These are phyloP conservation scores for Lentinula lateritia DNA, from an alignment of 768 basidiomycete species.

Conservation along the genomic window DNA sequence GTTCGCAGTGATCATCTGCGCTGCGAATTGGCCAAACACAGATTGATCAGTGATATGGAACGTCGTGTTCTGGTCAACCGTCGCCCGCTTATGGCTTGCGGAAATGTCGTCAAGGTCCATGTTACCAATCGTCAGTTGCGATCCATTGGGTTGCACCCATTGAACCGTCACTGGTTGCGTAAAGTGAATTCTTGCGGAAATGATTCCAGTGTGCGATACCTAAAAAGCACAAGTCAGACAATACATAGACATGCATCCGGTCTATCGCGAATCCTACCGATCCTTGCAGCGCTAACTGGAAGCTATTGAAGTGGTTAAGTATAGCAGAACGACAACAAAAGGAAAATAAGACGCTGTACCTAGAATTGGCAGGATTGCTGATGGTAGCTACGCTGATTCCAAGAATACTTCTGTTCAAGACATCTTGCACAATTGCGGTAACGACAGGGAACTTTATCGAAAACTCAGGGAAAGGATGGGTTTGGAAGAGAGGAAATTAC, in stretches of 20 bases:
- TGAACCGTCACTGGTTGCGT: conserved; percentile 49
- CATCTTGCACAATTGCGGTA: conserved; percentile 57
- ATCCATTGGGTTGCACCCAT: conserved; percentile 47
- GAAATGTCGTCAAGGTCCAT: conserved; percentile 43
- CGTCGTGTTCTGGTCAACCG: conserved; percentile 52
- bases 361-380: conserved; percentile 45
- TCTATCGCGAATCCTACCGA: conserved; percentile 30
- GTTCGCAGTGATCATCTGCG: conserved; percentile 56
- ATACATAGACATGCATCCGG: no score
- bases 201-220: conserved; percentile 64
- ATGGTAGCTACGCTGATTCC: conserved; percentile 50
- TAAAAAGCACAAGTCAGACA: conserved; percentile 13
- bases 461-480: background rate
- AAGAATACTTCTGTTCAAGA: conserved; percentile 52
- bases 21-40: conserved; percentile 59
- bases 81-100: conserved; percentile 50
- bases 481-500: background rate
- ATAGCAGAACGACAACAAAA: background rate
- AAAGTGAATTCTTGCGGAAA: conserved; percentile 60
- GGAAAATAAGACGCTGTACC: conserved; percentile 26
- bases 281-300: conserved; percentile 46
- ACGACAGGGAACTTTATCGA: conserved; percentile 49
- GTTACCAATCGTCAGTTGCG: conserved; percentile 47
- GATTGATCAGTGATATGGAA: conserved; percentile 52
- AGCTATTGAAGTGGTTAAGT: conserved; percentile 28